A percentile compares a stretch with the other conserved stretches of the same genome.
Evolutionary conservation across 345 rosid species (phyloP).

Genomic region (Hypericum perforatum): DNA sequence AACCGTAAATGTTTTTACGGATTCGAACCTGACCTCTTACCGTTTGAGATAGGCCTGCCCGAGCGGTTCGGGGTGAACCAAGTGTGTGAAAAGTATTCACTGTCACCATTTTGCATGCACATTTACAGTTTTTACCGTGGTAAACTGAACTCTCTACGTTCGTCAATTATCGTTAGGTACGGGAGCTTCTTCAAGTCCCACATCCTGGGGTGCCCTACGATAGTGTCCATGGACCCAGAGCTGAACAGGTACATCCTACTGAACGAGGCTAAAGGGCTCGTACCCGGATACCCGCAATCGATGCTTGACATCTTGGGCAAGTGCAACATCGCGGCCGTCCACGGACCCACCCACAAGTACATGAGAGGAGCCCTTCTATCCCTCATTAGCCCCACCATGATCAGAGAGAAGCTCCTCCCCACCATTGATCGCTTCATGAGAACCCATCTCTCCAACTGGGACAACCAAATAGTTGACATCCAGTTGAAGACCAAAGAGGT

Average conservation of each 20-base stretch:
- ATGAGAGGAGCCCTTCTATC: constrained; percentile 12
- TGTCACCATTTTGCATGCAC: not conserved
- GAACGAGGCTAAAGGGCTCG: constrained; percentile 15
- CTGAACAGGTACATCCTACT: constrained; percentile 12
- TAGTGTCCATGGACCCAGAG: constrained; percentile 16
- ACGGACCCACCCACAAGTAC: constrained; percentile 9
- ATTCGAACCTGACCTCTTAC: too few species aligned
- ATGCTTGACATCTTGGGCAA: constrained; percentile 12
- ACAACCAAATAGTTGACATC: constrained; percentile 14
- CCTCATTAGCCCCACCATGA: constrained; percentile 8
- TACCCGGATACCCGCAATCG: constrained; percentile 21
- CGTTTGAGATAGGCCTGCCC: too few species aligned
- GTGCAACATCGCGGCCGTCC: constrained; percentile 11
- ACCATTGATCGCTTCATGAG: not conserved
- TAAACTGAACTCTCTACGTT: too few species aligned
- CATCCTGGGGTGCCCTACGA: constrained; percentile 14
- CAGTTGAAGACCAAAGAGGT: constrained; percentile 16
- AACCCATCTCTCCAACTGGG: constrained; percentile 10
- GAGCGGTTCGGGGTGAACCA: too few species aligned
- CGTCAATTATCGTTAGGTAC: constrained; percentile 6
- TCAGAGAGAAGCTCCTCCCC: constrained; percentile 6
- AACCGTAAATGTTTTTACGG: too few species aligned
- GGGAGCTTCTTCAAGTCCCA: constrained; percentile 17
- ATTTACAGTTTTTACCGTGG: too few species aligned
- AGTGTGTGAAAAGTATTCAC: too few species aligned